Evolutionary conservation across 805 yeast species (phyloP), one percentile per base, ranked within the genome.

Genomic region (Clavispora santaluciae): DNA sequence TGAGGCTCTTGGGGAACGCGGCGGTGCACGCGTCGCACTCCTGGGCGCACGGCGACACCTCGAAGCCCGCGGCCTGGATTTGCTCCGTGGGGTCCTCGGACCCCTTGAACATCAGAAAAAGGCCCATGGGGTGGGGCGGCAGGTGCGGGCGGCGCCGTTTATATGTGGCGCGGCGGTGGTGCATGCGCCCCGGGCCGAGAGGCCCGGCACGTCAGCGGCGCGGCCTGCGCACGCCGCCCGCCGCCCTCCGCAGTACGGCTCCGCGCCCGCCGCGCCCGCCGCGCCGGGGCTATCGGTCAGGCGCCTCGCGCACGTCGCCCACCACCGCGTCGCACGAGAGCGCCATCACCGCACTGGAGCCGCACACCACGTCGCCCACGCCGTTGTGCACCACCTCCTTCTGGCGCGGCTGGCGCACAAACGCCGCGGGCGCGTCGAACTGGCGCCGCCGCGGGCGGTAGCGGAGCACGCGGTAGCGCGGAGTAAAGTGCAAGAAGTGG

Each of bases 21-120:
- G 71, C 48, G 6, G 71, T 55, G 56, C 93, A 85, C 18, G 63
- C 55, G 15, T 58, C 63, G 59, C 91, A 84, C 29, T 74, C 78
- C 11, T 70, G 64, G 0, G 75, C 60, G 44, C 85, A 76, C 2
- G 62, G 65, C 2, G 85, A 64, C 1, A 77, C 44, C 17, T 48
- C 36, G 67, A 57, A 53, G 21, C 61, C 63, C 17, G 45, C 43
- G 7, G 38, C 43, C n/a, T 38, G 24, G 33, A 48, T 43, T 21
- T 45, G 41, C 38, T 46, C 39, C 18, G 46, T 5, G 8, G 46
- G 47, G 11, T 43, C 48, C 18, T 23, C 28, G 24, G 38, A 8
- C 38, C 46, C 39, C 25, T 42, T 50, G 36, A 50, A 46, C 11
- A 48, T 22, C 24, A 38, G 28, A 5, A 40, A 34, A 7, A 50